These are phyloP conservation scores for Lippia alba DNA, from an alignment of 305 asterid species.

Conservation along the genomic window DNA sequence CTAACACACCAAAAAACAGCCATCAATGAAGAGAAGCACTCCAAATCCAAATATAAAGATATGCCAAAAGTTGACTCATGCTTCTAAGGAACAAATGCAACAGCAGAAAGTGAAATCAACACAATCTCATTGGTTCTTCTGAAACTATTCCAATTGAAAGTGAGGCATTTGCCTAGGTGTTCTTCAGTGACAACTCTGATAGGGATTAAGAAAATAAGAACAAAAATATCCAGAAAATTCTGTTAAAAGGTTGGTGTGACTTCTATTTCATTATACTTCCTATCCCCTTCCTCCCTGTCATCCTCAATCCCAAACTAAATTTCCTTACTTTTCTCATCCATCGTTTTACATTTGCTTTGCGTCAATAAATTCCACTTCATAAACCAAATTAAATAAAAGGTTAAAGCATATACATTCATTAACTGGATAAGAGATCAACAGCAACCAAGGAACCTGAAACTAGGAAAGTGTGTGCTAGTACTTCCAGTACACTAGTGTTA, in stretches of 20 bases:
- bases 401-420: constrained; percentile 17
- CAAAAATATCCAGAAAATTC: too few species aligned
- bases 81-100: too few species aligned
- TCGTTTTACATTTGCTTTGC: background rate
- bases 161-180: too few species aligned
- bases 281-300: constrained; percentile 4
- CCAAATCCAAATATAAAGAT: too few species aligned
- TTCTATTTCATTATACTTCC: background rate
- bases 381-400: constrained; percentile 16
- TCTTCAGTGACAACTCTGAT: too few species aligned
- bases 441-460: constrained; percentile 81
- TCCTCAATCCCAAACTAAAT: background rate
- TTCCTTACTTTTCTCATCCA: background rate
- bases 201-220: too few species aligned
- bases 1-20: constrained; percentile 3
- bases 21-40: background rate
- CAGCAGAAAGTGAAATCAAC: too few species aligned
- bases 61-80: too few species aligned
- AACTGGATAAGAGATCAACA: constrained; percentile 82
- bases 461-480: constrained; percentile 71
- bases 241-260: background rate
- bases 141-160: too few species aligned
- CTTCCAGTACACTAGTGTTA: constrained; percentile 79
- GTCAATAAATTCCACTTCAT: background rate
- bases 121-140: too few species aligned